Evolutionary conservation across 1,284 basidiomycete species (phyloP), one percentile per base, ranked within the genome.

Genomic region (Marasmius tenuissimus): DNA sequence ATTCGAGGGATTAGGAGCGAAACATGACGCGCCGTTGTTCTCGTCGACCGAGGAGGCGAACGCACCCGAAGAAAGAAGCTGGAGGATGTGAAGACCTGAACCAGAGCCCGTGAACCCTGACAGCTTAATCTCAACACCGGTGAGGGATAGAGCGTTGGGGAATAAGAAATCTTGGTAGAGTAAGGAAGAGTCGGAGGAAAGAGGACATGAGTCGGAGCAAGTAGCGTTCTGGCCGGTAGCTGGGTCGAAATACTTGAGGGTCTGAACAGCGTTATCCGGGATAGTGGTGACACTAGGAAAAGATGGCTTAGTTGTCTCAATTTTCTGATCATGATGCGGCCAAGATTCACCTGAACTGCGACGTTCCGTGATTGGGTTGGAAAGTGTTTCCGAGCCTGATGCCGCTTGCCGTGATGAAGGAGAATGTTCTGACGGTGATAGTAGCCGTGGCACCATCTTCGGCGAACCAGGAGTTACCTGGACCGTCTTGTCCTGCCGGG

Each of bases 341-440:
- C 55, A 27, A 49, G 50, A 39, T 85, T 61, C 72, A 96, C 94
- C 85, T 91, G 75, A 99, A 99, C 2, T 81, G 84, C 18, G 86
- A 92, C 0, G 96, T 96, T 20, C 94, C 92, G 64, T 92, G 88
- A 51, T 88, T 86, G 55, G 84, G 78, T 63, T 88, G 80, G 72
- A 96, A 93, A 0, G 94, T 96, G 77, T 99, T 98, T 35, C 94
- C 95, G 45, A 99, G 78, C 49, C 97, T 87, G 53, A 98, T 75
- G 10, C 96, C 97, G 59, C 82, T 87, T 2, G 86, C 90, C 59
- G 82, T 86, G 63, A 92, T 83, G 68, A 84, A 89, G 37, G 85
- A 80, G 72, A 91, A 92, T 48, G 89, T 84, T 55, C 91, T 82
- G 42, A 94, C 80, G 33, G 92, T 94, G 66, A 97, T 85, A 40